phyloP scores from a whole-genome alignment of 225 moss, liverwort and hornwort genomes.

The Bryoerythrophyllum caledonicum region DNA sequence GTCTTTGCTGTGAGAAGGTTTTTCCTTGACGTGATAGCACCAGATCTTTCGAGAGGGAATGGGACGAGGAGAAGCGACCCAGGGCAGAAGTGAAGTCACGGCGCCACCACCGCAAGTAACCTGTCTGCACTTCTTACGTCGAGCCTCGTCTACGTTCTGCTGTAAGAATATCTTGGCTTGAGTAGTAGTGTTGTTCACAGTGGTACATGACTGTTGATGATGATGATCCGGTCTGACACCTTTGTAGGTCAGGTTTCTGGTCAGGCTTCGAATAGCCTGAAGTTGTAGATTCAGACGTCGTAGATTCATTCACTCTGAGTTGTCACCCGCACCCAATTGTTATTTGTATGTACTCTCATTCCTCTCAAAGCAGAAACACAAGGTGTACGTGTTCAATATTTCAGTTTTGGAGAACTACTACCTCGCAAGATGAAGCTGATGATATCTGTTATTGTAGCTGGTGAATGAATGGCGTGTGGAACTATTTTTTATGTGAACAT shows the following conservation, averaged over 20 bases:
- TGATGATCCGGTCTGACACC: slow-evolving; percentile 14
- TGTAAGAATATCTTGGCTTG: slow-evolving; percentile 9
- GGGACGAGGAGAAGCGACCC: slow-evolving; percentile 92
- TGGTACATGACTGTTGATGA: slow-evolving; percentile 3
- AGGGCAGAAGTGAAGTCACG: slow-evolving; percentile 86
- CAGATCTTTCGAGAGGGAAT: slow-evolving; percentile 87
- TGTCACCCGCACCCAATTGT: slow-evolving; percentile 13
- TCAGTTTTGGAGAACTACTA: background rate
- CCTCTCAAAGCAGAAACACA: slow-evolving; percentile 6
- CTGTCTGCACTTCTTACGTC: background rate
- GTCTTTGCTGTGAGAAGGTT: background rate
- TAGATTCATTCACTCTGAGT: slow-evolving; percentile 2
- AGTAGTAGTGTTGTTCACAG: slow-evolving; percentile 10
- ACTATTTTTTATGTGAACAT: too few species aligned
- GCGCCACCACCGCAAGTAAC: slow-evolving; percentile 84
- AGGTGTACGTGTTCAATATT: slow-evolving; percentile 17
- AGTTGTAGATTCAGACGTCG: slow-evolving; percentile 15
- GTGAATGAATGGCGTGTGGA: background rate
- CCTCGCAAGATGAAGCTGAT: background rate
- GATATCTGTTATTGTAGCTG: background rate
- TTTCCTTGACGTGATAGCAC: slow-evolving; percentile 61
- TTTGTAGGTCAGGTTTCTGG: slow-evolving; percentile 18
- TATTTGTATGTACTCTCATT: slow-evolving; percentile 16
- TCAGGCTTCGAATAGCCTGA: background rate
- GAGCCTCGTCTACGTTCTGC: background rate